Conservation (phyloP, 179 eudicot genomes). For the Sideroxylon spinosum region DNA sequence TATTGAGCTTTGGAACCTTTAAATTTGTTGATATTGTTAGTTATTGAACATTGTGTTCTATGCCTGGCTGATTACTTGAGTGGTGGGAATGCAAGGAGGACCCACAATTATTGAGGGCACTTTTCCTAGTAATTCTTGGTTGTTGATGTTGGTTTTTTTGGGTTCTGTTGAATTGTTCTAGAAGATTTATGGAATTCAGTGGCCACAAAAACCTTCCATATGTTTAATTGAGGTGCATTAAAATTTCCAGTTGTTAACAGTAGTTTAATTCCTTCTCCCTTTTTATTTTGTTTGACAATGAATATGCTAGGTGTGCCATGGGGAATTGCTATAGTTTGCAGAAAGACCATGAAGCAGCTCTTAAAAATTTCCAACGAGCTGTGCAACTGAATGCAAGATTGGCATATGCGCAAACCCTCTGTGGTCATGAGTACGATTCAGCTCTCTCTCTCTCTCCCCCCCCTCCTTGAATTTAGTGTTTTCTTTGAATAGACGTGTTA, state of each 20-base stretch:
- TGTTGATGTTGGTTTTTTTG: neutral
- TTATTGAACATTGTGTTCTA: neutral
- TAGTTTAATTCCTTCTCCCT: neutral
- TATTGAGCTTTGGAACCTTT: neutral
- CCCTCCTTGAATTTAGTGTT: neutral
- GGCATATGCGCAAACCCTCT: constrained; percentile 94
- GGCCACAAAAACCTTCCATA: neutral
- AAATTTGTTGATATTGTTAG: neutral
- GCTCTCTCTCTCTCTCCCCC: neutral
- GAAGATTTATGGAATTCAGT: constrained; percentile 4
- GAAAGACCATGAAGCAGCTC: constrained; percentile 96
- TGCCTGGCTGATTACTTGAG: constrained; percentile 2
- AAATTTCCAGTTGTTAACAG: neutral
- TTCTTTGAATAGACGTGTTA: neutral
- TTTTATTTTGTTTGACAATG: constrained; percentile 9
- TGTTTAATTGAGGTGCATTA: neutral
- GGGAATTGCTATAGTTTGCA: constrained; percentile 98
- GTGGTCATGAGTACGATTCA: constrained; percentile 82
- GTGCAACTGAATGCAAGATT: constrained; percentile 77
- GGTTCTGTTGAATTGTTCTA: no score
- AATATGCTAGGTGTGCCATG: constrained; percentile 85
- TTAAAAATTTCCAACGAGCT: constrained; percentile 89
- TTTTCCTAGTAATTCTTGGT: neutral
- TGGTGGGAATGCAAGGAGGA: neutral
- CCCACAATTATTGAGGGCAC: neutral